Percentiles rank a stretch among this genome's conserved stretches.
These are phyloP conservation scores for Golubevia pallescens DNA, from an alignment of 1,284 basidiomycete species.

Conservation along the genomic window DNA sequence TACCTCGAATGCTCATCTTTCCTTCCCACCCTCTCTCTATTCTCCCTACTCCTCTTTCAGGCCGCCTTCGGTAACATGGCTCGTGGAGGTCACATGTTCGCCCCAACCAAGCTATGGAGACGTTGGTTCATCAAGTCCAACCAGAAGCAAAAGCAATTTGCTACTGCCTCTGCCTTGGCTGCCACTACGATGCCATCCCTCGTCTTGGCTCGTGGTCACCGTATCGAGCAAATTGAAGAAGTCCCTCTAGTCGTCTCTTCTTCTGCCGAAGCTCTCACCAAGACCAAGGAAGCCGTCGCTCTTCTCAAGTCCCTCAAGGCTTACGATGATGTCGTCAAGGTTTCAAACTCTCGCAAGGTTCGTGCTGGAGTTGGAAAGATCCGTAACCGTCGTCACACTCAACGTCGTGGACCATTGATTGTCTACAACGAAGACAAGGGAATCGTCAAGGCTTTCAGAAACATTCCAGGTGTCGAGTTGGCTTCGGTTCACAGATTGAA, in stretches of 20 bases:
- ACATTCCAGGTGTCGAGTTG: constrained; percentile 97
- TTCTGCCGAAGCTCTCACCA: constrained; percentile 82
- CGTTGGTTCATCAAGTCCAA: constrained; percentile 99
- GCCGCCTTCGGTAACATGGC: constrained; percentile 98
- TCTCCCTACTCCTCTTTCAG: constrained; percentile 65
- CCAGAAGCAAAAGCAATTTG: constrained; percentile 99
- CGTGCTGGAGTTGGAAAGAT: constrained; percentile 97
- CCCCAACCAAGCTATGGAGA: constrained; percentile 99
- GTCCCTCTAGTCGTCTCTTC: constrained; percentile 89
- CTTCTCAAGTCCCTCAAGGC: constrained; percentile 89
- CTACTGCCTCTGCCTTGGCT: constrained; percentile 94
- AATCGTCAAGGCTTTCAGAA: constrained; percentile 97
- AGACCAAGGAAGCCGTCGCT: constrained; percentile 96
- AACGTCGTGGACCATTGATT: constrained; percentile 95
- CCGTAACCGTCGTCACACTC: constrained; percentile 94
- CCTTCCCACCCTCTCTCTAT: too few relatives aligned
- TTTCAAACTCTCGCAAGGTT: constrained; percentile 95
- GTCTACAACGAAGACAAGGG: constrained; percentile 99
- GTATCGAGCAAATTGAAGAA: constrained; percentile 96
- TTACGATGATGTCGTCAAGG: constrained; percentile 94
- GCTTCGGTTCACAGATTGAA: constrained; percentile 94
- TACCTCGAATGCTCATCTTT: too few relatives aligned
- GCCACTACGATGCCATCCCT: constrained; percentile 97
- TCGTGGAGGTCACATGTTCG: constrained; percentile 97
- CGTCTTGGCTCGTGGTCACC: constrained; percentile 98